Conservation (phyloP, 306 rosid genomes). For the Corylus americana region DNA sequence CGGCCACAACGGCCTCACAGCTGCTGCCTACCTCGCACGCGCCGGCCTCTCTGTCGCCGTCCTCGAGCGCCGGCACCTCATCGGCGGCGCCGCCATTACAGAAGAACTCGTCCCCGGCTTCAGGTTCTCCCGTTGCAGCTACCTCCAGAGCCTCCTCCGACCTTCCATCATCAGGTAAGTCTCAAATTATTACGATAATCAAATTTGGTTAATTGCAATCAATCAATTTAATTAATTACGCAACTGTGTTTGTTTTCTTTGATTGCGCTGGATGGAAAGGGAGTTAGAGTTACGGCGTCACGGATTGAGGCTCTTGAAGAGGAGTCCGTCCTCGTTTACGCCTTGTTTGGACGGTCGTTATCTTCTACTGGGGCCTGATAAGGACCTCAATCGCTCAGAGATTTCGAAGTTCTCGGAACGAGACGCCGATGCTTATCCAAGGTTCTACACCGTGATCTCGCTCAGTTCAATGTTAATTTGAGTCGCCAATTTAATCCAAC, state of each 20-base stretch:
- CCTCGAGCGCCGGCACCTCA: constrained; percentile 83
- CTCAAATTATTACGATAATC: too few species aligned
- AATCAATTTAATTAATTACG: neutral
- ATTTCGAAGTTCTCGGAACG: constrained; percentile 73
- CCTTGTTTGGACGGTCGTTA: constrained; percentile 90
- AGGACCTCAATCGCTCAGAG: constrained; percentile 66
- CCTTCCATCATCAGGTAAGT: constrained; percentile 68
- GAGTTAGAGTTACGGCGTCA: constrained; percentile 77
- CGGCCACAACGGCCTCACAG: constrained; percentile 91
- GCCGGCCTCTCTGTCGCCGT: constrained; percentile 90
- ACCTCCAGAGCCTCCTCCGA: constrained; percentile 88
- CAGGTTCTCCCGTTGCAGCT: constrained; percentile 94
- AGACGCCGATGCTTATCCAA: constrained; percentile 84
- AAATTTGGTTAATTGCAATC: too few species aligned
- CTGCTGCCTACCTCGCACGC: constrained; percentile 93
- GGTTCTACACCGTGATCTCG: constrained; percentile 35
- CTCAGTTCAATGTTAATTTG: neutral
- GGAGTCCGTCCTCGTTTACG: constrained; percentile 88
- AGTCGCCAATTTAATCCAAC: neutral
- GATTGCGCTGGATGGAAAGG: constrained; percentile 28
- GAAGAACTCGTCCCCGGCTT: constrained; percentile 86
- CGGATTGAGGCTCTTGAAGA: constrained; percentile 77
- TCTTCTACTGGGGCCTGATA: constrained; percentile 78
- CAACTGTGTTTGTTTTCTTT: neutral
- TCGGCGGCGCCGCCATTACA: constrained; percentile 92